Evolutionary conservation across 2,329 filamentous ascomycete species (phyloP), one percentile per base, ranked within the genome.

Genomic region (Fusarium avenaceum): DNA sequence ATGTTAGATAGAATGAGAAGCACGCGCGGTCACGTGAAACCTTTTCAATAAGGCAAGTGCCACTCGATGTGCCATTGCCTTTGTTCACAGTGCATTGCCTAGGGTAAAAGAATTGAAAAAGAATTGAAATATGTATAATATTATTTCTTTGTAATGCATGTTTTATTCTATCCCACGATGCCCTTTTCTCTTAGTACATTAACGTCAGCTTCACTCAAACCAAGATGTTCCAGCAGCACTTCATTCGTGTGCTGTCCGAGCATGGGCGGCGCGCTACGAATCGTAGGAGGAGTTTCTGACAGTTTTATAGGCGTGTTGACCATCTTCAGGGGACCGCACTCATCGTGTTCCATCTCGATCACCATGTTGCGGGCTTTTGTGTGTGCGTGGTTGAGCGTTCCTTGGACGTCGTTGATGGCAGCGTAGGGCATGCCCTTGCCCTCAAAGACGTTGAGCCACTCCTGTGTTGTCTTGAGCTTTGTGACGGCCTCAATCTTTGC

Each of bases 271-370:
- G 92, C 87, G 5, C 84, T 90, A 33, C 95, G 85, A 39, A 97
- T 89, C 5, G 88, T 87, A 0, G 94, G 93, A 70, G 86, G 89
- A 26, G 91, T 92, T 70, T 94, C 89, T 7, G 94, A 97, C 78
- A 94, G 97, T 78, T 99, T 99, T 61, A 99, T 90, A 0, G 96
- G 96, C 1, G 94, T 96, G 75, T 97, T 97, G 54, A 99, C 91
- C 75, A 99, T 82, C 80, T 94, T 94, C 67, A 99, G 90, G 1
- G 90, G 87, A 1, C 96, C 96, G 77, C 95, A 98, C 9, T 85
- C 83, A 7, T 87, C 87, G 76, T 99, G 96, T 1, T 97, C 87
- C 44, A 97, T 83, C 76, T 97, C 91, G 15, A 92, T 88, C 2
- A 99, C 91, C 96, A 99, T 99, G 62, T 90, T 87, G 59, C 96